Evolutionary conservation across 139 green algal species (phyloP).

Genomic region (Chlamydomonas sp.): DNA sequence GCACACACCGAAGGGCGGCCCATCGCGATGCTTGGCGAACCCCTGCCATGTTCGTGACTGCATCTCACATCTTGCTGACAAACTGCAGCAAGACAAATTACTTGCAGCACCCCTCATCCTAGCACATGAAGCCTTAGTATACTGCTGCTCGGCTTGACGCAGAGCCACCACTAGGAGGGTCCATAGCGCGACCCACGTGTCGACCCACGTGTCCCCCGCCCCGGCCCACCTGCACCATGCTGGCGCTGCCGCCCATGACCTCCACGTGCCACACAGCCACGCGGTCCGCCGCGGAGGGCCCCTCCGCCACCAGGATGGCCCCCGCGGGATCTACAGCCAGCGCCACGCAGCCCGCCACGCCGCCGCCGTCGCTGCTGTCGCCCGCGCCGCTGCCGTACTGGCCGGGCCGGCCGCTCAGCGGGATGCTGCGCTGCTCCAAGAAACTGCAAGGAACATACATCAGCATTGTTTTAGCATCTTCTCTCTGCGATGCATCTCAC

Average conservation of each 20-base stretch:
- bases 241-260: not conserved
- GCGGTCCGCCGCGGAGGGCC: not conserved
- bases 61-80: not conserved
- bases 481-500: too few relatives aligned
- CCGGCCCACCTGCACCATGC: conserved; percentile 22
- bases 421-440: conserved; percentile 48
- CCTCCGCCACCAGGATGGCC: conserved; percentile 40
- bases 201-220: too few relatives aligned
- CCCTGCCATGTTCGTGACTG: too few relatives aligned
- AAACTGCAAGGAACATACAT: not conserved
- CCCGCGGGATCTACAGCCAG: conserved; percentile 34
- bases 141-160: too few relatives aligned
- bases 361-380: not conserved
- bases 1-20: too few relatives aligned
- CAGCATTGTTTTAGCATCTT: too few relatives aligned
- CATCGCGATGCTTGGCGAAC: too few relatives aligned
- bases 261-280: conserved; percentile 38
- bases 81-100: not conserved
- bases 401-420: not conserved
- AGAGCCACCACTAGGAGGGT: too few relatives aligned
- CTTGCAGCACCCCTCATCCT: too few relatives aligned
- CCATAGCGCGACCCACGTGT: too few relatives aligned
- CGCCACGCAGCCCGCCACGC: conserved; percentile 4
- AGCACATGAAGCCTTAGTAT: too few relatives aligned
- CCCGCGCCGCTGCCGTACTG: not conserved